A percentile compares a stretch with the other conserved stretches of the same genome.
Evolutionary conservation across 139 green algal species (phyloP).

Genomic region (Desmodesmus armatus): DNA sequence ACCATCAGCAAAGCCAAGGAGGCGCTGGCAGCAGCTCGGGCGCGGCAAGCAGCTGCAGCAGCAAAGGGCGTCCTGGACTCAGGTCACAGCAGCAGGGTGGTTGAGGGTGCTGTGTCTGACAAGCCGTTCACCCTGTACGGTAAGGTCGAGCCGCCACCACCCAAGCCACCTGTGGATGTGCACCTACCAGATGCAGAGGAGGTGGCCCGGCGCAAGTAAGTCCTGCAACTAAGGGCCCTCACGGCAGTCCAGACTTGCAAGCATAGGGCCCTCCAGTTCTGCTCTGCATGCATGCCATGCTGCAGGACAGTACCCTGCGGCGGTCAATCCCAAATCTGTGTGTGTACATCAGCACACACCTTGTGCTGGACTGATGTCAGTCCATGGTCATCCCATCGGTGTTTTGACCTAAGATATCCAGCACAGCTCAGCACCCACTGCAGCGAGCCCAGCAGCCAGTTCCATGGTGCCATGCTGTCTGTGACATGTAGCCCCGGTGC

Average conservation of each 20-base stretch:
- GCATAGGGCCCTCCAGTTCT: background rate
- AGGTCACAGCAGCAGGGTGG: background rate
- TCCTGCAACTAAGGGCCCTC: background rate
- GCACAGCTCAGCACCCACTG: background rate
- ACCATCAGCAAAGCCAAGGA: constrained; percentile 46
- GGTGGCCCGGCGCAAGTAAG: constrained; percentile 5
- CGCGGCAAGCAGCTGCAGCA: background rate
- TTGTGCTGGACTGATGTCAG: too few species aligned
- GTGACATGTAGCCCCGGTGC: too few species aligned
- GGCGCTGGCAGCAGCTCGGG: constrained; percentile 22
- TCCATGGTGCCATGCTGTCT: too few species aligned
- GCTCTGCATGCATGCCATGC: too few species aligned
- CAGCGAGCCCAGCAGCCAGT: background rate
- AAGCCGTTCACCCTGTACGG: constrained; percentile 32
- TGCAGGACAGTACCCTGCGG: too few species aligned
- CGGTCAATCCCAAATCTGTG: too few species aligned
- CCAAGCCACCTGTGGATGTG: constrained; percentile 3
- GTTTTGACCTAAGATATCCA: too few species aligned
- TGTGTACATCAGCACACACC: background rate
- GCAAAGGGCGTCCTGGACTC: background rate
- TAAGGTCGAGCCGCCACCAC: background rate
- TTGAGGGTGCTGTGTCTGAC: constrained; percentile 14
- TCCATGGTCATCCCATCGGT: too few species aligned
- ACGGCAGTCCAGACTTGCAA: background rate
- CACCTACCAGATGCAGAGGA: background rate